phyloP scores from a whole-genome alignment of 331 rosid species.

The Rosa hybrid region DNA sequence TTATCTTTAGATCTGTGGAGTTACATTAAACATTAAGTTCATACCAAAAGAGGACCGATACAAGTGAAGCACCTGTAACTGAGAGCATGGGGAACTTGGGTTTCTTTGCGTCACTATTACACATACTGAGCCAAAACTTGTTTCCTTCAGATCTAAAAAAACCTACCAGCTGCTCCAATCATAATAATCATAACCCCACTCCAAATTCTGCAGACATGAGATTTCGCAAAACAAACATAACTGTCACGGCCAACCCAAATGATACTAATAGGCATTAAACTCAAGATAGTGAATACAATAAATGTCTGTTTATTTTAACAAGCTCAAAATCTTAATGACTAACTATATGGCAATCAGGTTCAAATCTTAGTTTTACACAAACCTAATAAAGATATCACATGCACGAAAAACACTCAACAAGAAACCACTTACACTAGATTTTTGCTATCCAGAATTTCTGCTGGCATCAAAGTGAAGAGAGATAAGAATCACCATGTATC shows the following conservation, averaged over 20 bases:
- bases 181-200: constrained; percentile 76
- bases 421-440: no score
- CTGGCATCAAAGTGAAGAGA: no score
- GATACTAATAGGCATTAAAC: background rate
- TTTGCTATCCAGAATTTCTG: no score
- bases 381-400: background rate
- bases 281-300: background rate
- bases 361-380: background rate
- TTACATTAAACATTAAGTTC: constrained; percentile 22
- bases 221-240: constrained; percentile 4
- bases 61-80: constrained; percentile 55
- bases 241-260: background rate
- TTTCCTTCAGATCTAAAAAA: constrained; percentile 61
- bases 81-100: constrained; percentile 55
- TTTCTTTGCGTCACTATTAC: constrained; percentile 47
- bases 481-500: no score
- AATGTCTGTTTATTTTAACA: background rate
- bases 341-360: background rate
- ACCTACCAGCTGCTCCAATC: constrained; percentile 65
- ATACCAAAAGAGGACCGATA: constrained; percentile 13
- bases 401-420: no score
- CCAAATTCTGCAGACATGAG: constrained; percentile 56
- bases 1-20: constrained; percentile 11
- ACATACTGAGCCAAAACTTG: constrained; percentile 65
- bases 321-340: background rate